Conservation (phyloP, 305 asterid species). For the Andrographis paniculata region DNA sequence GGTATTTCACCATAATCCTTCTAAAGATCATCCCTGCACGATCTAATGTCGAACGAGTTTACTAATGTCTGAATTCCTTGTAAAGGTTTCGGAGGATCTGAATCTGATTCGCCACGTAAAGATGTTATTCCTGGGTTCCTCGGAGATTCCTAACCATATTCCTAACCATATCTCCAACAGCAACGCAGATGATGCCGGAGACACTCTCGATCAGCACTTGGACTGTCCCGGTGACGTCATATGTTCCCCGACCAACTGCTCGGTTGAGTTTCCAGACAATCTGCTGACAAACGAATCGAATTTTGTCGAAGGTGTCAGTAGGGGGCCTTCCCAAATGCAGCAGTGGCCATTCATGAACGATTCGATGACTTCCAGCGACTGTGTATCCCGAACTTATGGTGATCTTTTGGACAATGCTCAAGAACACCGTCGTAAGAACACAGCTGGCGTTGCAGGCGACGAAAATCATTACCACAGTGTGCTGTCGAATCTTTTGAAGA, state of each 20-base stretch:
- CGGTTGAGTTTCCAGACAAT: conserved; percentile 45
- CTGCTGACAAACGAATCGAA: conserved; percentile 38
- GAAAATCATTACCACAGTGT: conserved; percentile 63
- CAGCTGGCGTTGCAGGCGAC: conserved; percentile 21
- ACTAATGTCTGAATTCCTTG: conserved; percentile 19
- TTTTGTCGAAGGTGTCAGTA: conserved; percentile 33
- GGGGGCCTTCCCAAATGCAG: conserved; percentile 43
- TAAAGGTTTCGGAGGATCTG: conserved; percentile 62
- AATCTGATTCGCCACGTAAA: conserved; percentile 56
- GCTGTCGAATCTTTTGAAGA: conserved; percentile 61
- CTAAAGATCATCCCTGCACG: background rate
- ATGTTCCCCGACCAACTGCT: conserved; percentile 36
- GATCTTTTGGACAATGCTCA: conserved; percentile 28
- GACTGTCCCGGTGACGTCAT: conserved; percentile 22
- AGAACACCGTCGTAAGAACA: conserved; percentile 34
- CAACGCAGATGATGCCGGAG: conserved; percentile 15
- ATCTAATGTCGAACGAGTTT: no score
- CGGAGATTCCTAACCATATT: conserved; percentile 17
- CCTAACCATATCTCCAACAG: conserved; percentile 18
- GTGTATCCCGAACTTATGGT: conserved; percentile 50
- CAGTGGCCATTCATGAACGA: conserved; percentile 55
- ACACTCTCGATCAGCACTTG: conserved; percentile 25
- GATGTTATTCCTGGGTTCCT: conserved; percentile 32
- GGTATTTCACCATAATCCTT: conserved; percentile 32
- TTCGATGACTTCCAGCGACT: conserved; percentile 53